A percentile compares a stretch with the other conserved stretches of the same genome.
Conservation (phyloP, 1,284 basidiomycete species). For the Ganoderma resinaceum region DNA sequence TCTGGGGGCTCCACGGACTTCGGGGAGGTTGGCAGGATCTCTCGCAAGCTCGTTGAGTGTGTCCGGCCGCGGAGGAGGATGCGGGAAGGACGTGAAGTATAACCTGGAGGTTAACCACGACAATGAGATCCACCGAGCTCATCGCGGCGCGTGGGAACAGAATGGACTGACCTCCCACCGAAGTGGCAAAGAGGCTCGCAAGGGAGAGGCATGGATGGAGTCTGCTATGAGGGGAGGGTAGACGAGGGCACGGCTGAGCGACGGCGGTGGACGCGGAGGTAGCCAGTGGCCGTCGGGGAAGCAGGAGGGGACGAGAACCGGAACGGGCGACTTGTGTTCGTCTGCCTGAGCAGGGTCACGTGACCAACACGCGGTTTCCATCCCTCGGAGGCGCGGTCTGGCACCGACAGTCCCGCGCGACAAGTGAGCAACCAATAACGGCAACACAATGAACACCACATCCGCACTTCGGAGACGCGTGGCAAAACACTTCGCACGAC, state of each 20-base stretch:
- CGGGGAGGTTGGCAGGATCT: constrained; percentile 59
- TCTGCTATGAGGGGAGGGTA: constrained; percentile 1
- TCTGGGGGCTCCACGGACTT: constrained; percentile 62
- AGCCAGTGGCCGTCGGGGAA: constrained; percentile 21
- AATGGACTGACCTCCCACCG: constrained; percentile 63
- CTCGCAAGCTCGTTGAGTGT: constrained; percentile 63
- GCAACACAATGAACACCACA: background rate
- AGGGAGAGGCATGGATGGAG: constrained; percentile 43
- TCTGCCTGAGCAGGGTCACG: constrained; percentile 37
- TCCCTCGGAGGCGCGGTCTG: constrained; percentile 29
- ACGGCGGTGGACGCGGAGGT: constrained; percentile 22
- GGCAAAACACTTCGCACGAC: background rate
- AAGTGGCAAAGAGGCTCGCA: constrained; percentile 82
- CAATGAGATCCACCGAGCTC: constrained; percentile 22
- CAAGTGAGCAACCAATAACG: background rate
- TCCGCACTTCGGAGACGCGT: background rate
- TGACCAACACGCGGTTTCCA: constrained; percentile 38
- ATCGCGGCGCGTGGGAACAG: constrained; percentile 18
- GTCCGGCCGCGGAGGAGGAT: constrained; percentile 70
- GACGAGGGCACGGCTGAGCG: constrained; percentile 16
- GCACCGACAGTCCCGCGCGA: background rate
- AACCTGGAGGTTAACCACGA: constrained; percentile 54
- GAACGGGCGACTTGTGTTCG: constrained; percentile 32
- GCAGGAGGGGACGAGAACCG: constrained; percentile 24
- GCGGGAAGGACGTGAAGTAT: constrained; percentile 83